Evolutionary conservation across 2,329 filamentous ascomycete species (phyloP).

Genomic region (Ciborinia camelliae): DNA sequence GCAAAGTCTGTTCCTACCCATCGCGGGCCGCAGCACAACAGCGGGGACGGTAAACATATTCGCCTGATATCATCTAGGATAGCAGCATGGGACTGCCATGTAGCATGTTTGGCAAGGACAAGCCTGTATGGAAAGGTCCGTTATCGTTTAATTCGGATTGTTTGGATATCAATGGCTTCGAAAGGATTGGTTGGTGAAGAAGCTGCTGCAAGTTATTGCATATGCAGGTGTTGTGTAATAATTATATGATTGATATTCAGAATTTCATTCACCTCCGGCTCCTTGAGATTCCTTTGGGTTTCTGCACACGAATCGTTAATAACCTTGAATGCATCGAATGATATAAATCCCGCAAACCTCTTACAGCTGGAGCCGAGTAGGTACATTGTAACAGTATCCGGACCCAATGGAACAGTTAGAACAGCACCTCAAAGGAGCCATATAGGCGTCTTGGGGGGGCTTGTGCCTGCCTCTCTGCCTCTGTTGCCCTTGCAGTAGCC

Average conservation of each 20-base stretch:
- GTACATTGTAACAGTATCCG: no score
- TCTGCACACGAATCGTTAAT: background rate
- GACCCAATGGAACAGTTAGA: no score
- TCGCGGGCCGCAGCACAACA: background rate
- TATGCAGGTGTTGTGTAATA: background rate
- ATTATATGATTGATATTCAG: no score
- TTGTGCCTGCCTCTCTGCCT: no score
- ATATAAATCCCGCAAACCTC: constrained; percentile 9
- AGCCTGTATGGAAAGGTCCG: background rate
- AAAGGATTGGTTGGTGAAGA: background rate
- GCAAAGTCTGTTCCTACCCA: background rate
- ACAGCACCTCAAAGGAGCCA: no score
- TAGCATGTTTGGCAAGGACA: constrained; percentile 8
- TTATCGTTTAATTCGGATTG: background rate
- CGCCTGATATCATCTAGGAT: constrained; percentile 1
- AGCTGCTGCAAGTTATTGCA: background rate
- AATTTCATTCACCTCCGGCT: background rate
- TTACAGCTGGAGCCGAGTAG: no score
- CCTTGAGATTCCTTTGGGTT: background rate
- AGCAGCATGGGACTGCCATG: background rate
- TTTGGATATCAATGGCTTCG: background rate
- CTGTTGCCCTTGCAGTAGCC: constrained; percentile 18
- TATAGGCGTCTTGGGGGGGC: no score
- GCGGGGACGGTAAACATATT: constrained; percentile 7
- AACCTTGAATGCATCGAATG: background rate